These are phyloP conservation scores for Artemisia tridentata DNA, from an alignment of 129 eudicot genomes.

Conservation along the genomic window DNA sequence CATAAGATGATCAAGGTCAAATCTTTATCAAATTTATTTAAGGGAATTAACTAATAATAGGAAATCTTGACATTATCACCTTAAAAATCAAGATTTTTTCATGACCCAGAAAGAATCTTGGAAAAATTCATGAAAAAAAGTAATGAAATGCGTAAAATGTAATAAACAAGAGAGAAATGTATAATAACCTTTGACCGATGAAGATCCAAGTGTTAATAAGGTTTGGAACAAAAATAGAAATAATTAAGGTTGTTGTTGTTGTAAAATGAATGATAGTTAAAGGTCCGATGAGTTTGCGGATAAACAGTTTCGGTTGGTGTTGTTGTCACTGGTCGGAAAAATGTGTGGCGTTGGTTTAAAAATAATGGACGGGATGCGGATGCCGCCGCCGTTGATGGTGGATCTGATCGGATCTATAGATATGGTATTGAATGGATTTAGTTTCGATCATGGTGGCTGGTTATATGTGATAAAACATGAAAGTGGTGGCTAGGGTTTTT, in stretches of 20 bases:
- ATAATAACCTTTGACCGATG: slow-evolving; percentile 32
- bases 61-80: slow-evolving; percentile 2
- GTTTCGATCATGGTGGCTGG: too few relatives aligned
- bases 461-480: too few relatives aligned
- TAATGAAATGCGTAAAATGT: slow-evolving; percentile 15
- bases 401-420: too few relatives aligned
- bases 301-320: slow-evolving; percentile 28
- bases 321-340: slow-evolving; percentile 29
- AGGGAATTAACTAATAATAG: neutral
- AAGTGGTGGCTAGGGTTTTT: too few relatives aligned
- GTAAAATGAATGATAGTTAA: too few relatives aligned
- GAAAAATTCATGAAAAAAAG: slow-evolving; percentile 6
- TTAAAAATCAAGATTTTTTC: slow-evolving; percentile 4
- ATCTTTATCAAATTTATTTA: slow-evolving; percentile 12
- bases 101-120: slow-evolving; percentile 10
- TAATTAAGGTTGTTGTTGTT: slow-evolving; percentile 10
- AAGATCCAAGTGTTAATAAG: slow-evolving; percentile 20
- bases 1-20: slow-evolving; percentile 13
- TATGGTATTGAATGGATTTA: too few relatives aligned
- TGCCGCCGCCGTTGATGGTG: too few relatives aligned
- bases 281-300: too few relatives aligned
- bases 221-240: slow-evolving; percentile 18
- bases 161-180: neutral
- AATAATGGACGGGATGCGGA: too few relatives aligned
- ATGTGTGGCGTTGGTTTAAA: slow-evolving; percentile 26